Percentiles rank a stretch among this genome's conserved stretches.
phyloP scores from a whole-genome alignment of 139 green algal genomes.

The Closterium sp. region DNA sequence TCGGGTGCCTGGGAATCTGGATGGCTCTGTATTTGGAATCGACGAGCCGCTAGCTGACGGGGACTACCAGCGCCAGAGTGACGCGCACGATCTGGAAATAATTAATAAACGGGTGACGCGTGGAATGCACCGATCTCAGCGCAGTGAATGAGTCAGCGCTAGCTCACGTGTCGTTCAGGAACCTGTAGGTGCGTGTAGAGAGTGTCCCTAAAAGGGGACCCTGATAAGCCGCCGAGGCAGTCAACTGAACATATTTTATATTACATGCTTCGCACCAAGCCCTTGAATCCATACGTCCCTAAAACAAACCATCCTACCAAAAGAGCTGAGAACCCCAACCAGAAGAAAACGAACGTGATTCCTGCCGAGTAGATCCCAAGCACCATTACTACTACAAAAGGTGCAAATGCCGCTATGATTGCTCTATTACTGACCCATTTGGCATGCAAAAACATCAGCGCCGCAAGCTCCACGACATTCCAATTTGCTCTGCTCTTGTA shows the following conservation, averaged over 20 bases:
- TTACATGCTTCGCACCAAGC: neutral
- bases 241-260: no score
- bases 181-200: neutral
- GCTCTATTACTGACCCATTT: slow-evolving; percentile 29
- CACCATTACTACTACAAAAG: slow-evolving; percentile 39
- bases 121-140: neutral
- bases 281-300: slow-evolving; percentile 42
- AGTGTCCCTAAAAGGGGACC: no score
- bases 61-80: neutral
- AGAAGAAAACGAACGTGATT: slow-evolving; percentile 35
- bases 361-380: slow-evolving; percentile 27
- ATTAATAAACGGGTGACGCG: neutral
- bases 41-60: neutral
- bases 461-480: slow-evolving; percentile 39
- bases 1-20: neutral
- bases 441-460: slow-evolving; percentile 22
- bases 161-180: neutral
- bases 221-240: no score
- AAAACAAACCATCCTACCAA: slow-evolving; percentile 35
- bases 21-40: neutral
- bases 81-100: neutral
- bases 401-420: slow-evolving; percentile 19
- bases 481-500: slow-evolving; percentile 29
- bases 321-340: slow-evolving; percentile 22
- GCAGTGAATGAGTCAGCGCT: neutral